These are phyloP conservation scores for Chondrus crispus DNA, from an alignment of 23 red algal species.

Conservation along the genomic window DNA sequence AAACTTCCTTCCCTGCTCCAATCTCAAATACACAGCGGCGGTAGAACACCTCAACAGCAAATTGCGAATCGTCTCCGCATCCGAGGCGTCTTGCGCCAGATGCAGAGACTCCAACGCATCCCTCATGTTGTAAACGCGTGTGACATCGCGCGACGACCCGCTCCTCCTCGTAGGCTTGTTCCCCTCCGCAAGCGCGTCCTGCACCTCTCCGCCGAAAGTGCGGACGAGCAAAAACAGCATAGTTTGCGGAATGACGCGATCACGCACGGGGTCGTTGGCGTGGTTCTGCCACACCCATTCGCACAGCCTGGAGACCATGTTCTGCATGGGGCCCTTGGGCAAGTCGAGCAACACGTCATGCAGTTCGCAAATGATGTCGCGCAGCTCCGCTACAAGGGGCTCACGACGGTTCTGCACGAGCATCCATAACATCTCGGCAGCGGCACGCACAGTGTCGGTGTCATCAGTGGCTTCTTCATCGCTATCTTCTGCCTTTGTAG, in stretches of 20 bases:
- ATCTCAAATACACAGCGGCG: slow-evolving; percentile 18
- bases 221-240: slow-evolving; percentile 29
- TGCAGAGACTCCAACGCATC: slow-evolving; percentile 21
- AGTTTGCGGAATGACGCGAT: slow-evolving; percentile 25
- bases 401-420: slow-evolving; percentile 3
- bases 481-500: background rate
- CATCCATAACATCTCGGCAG: slow-evolving; percentile 18
- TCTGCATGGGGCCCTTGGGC: background rate
- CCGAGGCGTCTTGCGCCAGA: background rate
- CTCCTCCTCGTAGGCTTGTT: background rate
- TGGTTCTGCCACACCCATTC: slow-evolving; percentile 55
- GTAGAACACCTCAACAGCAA: slow-evolving; percentile 35
- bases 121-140: slow-evolving; percentile 26
- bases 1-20: slow-evolving; percentile 42
- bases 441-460: background rate
- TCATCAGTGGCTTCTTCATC: background rate
- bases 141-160: slow-evolving; percentile 7
- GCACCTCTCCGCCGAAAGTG: slow-evolving; percentile 31
- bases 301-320: slow-evolving; percentile 26
- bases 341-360: slow-evolving; percentile 2
- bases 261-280: background rate
- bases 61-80: slow-evolving; percentile 22
- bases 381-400: background rate
- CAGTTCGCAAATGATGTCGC: slow-evolving; percentile 8
- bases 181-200: background rate